Evolutionary conservation across 108 stramenopile species (phyloP), one percentile per base, ranked within the genome.

Genomic region (Nitzschia putrida): DNA sequence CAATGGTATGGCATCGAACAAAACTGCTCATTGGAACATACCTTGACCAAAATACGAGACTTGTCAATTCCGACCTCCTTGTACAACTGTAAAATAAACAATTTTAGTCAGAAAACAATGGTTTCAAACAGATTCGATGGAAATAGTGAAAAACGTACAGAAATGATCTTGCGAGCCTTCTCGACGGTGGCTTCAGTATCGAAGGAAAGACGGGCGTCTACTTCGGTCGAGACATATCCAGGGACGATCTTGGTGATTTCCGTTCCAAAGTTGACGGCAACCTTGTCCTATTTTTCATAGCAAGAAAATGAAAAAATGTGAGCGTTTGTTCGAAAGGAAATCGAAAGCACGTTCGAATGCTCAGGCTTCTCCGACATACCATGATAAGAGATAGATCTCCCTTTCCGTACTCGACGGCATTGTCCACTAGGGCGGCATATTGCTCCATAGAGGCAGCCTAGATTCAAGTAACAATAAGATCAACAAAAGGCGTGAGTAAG

Each of bases 191-290:
- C 97, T 40, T 94, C 95, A 10, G 90, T 97, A 78, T 99, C 98
- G 63, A 97, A 99, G 47, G 96, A 97, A 25, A 98, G 88, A 38
- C 99, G 91, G 2, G 98, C 98, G 77, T 99, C 99, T 24, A 99
- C 98, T 78, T 99, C 98, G 26, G 98, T 99, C 26, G 96, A 97
- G 26, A 99, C 98, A 73, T 98, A 98, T 26, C 99, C 99, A 8
- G 98, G 97, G 8, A 99, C 98, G 72, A 96, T 92, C 81, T 96
- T 98, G 57, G 94, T 86, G 43, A 99, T 99, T 68, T 99, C 98
- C 6, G 83, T 72, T 13, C 99, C 99, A 72, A 99, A 98, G 53
- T 95, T 92, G 44, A 99, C 99, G 18, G 97, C 92, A 13, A 99
- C 77, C 71, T 93, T 91, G 87, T 99, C 99, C 92, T 97, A 69